phyloP scores from a whole-genome alignment of 371 early-diverging fungal species.

The Actinomortierella wolfii region DNA sequence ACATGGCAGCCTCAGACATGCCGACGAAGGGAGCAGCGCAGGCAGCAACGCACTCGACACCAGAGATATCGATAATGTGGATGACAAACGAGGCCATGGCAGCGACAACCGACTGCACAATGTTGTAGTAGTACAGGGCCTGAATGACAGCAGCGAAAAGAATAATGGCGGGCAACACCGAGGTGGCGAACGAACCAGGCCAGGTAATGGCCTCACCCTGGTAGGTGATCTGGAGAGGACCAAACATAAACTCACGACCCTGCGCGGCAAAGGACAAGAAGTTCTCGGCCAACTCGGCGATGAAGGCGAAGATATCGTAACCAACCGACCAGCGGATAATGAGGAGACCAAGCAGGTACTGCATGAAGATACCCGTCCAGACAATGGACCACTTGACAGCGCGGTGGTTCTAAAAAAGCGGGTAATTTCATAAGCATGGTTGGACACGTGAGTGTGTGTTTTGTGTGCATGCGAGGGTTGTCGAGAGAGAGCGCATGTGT shows the following conservation, averaged over 20 bases:
- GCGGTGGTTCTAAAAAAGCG: conserved; percentile 50
- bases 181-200: conserved; percentile 61
- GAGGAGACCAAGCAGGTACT: conserved; percentile 82
- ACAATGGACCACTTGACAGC: conserved; percentile 81
- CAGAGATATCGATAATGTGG: conserved; percentile 77
- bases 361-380: conserved; percentile 72
- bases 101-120: conserved; percentile 81
- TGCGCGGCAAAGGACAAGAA: conserved; percentile 70
- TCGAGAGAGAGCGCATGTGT: neutral
- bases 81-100: conserved; percentile 74
- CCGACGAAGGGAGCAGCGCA: conserved; percentile 86
- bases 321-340: conserved; percentile 82
- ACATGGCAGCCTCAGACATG: conserved; percentile 83
- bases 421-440: neutral
- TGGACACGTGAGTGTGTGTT: neutral
- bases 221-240: conserved; percentile 24
- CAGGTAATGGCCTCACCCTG: conserved; percentile 39
- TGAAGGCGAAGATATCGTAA: conserved; percentile 75
- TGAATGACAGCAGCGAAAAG: conserved; percentile 90
- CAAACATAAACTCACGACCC: conserved; percentile 77
- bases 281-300: conserved; percentile 64
- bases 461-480: neutral
- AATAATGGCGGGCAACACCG: conserved; percentile 83
- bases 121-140: conserved; percentile 84
- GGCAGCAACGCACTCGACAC: conserved; percentile 89